Evolutionary conservation across 257 asterid genomes (phyloP).

Genomic region (Solanum etuberosum): DNA sequence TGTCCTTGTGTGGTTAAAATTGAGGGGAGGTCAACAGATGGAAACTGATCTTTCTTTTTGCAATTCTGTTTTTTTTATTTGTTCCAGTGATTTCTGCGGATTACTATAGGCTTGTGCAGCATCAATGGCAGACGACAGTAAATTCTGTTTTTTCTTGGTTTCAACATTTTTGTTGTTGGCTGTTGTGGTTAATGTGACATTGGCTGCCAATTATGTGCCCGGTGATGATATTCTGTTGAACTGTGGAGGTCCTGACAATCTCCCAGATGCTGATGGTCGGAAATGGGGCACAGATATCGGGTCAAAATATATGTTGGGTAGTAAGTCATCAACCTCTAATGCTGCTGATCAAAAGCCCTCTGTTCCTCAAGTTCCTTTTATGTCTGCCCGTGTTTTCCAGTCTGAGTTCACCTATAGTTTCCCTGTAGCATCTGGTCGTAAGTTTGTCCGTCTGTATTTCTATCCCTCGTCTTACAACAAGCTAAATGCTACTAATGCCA

Average conservation of each 20-base stretch:
- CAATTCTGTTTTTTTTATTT: no score
- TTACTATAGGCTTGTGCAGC: background rate
- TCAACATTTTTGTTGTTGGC: background rate
- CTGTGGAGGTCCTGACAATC: background rate
- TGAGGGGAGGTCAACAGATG: background rate
- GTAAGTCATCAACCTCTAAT: background rate
- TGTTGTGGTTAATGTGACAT: background rate
- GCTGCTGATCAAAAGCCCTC: background rate
- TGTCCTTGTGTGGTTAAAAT: background rate
- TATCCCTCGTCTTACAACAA: background rate
- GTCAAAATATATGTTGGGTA: background rate
- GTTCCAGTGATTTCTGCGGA: background rate
- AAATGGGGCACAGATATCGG: background rate
- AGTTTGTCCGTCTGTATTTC: background rate
- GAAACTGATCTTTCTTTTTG: background rate
- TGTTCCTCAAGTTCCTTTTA: background rate
- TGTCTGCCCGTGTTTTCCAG: background rate
- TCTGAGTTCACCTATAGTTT: background rate
- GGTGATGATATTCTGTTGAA: background rate
- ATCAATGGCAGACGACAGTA: background rate
- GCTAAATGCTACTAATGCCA: background rate
- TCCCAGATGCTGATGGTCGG: background rate
- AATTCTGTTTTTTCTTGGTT: background rate
- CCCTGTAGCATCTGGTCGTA: background rate
- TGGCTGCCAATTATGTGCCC: background rate